These are phyloP conservation scores for Camillea tinctor DNA, from an alignment of 2,329 filamentous ascomycete genomes.

Conservation along the genomic window DNA sequence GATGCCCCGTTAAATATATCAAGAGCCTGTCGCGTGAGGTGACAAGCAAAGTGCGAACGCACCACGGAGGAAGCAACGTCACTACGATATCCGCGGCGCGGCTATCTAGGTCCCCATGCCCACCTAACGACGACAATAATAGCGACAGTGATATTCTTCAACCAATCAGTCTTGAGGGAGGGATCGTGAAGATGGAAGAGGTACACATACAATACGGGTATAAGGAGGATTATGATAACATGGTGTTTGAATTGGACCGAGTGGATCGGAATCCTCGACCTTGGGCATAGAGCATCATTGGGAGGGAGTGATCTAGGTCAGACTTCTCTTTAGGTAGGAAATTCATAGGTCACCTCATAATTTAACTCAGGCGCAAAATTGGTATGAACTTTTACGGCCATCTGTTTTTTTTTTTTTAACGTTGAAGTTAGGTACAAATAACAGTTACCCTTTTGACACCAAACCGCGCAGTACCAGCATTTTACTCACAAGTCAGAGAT, in stretches of 20 bases:
- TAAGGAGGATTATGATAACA: background rate
- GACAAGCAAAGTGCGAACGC: conserved; percentile 2
- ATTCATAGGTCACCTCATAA: no score
- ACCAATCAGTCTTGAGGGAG: background rate
- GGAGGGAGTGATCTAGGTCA: no score
- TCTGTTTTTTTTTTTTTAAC: no score
- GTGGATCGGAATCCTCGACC: background rate
- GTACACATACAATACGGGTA: conserved; percentile 5
- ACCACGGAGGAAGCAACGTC: background rate
- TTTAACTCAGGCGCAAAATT: no score
- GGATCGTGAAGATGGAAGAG: conserved; percentile 12
- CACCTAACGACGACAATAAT: background rate
- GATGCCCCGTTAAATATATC: conserved; percentile 5
- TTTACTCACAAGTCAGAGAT: no score
- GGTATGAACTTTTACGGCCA: no score
- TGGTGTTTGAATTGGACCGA: background rate
- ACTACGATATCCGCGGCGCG: background rate
- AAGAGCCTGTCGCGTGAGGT: conserved; percentile 5
- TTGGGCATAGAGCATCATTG: background rate
- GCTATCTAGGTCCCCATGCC: background rate
- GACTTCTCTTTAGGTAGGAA: no score
- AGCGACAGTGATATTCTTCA: conserved; percentile 1
- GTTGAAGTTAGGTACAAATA: no score
- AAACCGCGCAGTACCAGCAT: no score
- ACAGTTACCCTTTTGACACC: no score